Evolutionary conservation across 2,329 filamentous ascomycete genomes (phyloP).

Genomic region (Claviceps sp.): DNA sequence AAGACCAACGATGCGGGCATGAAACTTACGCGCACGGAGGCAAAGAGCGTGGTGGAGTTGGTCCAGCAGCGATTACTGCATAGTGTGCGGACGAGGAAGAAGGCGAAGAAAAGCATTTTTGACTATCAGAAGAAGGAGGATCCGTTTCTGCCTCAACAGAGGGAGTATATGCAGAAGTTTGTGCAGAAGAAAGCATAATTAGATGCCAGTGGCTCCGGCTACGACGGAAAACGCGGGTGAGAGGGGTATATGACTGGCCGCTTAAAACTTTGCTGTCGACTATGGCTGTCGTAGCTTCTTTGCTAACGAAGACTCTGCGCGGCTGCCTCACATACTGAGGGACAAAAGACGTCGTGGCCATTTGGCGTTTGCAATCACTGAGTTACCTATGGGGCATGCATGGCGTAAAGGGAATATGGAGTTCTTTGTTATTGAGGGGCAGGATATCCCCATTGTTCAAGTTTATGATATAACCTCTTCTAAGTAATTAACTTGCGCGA

Average conservation of each 20-base stretch:
- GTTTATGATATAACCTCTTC: slow-evolving; percentile 19
- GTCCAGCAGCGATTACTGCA: slow-evolving; percentile 61
- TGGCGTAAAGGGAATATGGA: background rate
- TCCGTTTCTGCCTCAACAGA: slow-evolving; percentile 28
- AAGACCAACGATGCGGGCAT: slow-evolving; percentile 65
- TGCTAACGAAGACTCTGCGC: too few relatives aligned
- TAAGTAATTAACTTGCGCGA: slow-evolving; percentile 11
- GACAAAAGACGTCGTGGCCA: too few relatives aligned
- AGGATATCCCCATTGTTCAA: background rate
- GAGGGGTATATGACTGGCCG: too few relatives aligned
- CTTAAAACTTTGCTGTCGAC: too few relatives aligned
- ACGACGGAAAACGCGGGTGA: background rate
- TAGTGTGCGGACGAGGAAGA: slow-evolving; percentile 52
- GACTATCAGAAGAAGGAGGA: slow-evolving; percentile 25
- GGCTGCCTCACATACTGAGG: too few relatives aligned
- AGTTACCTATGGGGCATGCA: too few relatives aligned
- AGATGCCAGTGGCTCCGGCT: background rate
- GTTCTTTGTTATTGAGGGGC: background rate
- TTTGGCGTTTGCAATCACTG: too few relatives aligned
- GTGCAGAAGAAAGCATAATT: slow-evolving; percentile 16
- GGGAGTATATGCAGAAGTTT: slow-evolving; percentile 37
- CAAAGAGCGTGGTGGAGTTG: slow-evolving; percentile 62
- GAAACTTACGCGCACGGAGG: slow-evolving; percentile 57
- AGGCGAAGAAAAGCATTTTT: slow-evolving; percentile 39
- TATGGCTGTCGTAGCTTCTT: too few relatives aligned